Conservation (phyloP, 352 stramenopile genomes). For the Blastocystis sp. region DNA sequence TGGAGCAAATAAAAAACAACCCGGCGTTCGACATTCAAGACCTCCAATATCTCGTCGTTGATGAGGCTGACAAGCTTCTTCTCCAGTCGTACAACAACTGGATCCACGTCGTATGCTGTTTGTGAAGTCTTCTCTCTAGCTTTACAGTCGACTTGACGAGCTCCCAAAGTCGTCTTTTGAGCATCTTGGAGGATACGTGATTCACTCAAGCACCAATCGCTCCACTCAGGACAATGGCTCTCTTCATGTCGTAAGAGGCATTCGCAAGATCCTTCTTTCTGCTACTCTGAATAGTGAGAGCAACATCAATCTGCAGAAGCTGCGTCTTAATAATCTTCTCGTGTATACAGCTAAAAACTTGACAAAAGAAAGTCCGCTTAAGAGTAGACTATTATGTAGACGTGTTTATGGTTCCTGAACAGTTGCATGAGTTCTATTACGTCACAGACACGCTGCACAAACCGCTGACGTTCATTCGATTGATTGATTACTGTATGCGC, state of each 20-base stretch:
- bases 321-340: constrained; percentile 19
- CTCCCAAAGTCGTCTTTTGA: background rate
- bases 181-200: background rate
- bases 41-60: constrained; percentile 44
- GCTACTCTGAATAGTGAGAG: constrained; percentile 51
- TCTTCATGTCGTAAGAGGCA: background rate
- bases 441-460: constrained; percentile 12
- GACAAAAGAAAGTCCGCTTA: background rate
- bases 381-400: background rate
- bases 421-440: background rate
- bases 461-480: background rate
- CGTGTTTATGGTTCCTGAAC: background rate
- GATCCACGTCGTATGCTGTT: constrained; percentile 27
- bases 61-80: constrained; percentile 54
- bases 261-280: constrained; percentile 18
- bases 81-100: constrained; percentile 46
- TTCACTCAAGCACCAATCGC: background rate
- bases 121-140: background rate
- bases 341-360: constrained; percentile 35
- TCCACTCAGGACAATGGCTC: background rate
- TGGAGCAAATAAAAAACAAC: constrained; percentile 57
- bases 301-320: constrained; percentile 57
- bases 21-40: constrained; percentile 20
- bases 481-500: background rate
- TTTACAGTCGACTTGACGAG: constrained; percentile 24